Percentiles rank a stretch among this genome's conserved stretches.
Conservation (phyloP, 805 yeast genomes). For the Teunomyces lycoperdinae region DNA sequence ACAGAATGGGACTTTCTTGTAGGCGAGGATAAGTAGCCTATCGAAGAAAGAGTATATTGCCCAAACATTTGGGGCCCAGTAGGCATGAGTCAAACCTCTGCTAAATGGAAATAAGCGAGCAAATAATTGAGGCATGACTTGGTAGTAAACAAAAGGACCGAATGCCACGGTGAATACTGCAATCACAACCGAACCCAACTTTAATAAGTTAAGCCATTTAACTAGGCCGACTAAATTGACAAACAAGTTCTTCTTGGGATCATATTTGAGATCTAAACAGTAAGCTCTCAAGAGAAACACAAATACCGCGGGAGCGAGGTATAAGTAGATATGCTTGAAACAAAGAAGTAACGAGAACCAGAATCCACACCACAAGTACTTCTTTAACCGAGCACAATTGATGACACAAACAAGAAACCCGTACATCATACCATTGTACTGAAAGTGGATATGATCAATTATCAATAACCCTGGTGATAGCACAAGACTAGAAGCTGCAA, state of each 20-base stretch:
- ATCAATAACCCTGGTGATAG: slow-evolving; percentile 88
- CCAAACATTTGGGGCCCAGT: slow-evolving; percentile 99
- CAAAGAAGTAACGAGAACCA: slow-evolving; percentile 77
- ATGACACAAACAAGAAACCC: slow-evolving; percentile 77
- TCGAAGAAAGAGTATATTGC: slow-evolving; percentile 86
- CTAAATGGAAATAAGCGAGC: slow-evolving; percentile 86
- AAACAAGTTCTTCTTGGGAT: slow-evolving; percentile 19
- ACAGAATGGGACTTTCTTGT: slow-evolving; percentile 32
- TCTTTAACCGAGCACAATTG: slow-evolving; percentile 60
- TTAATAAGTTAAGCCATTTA: slow-evolving; percentile 56
- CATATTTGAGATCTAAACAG: slow-evolving; percentile 48
- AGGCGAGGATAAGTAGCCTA: slow-evolving; percentile 55
- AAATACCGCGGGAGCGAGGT: slow-evolving; percentile 92
- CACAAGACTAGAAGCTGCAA: slow-evolving; percentile 76
- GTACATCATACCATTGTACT: slow-evolving; percentile 91
- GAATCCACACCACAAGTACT: slow-evolving; percentile 58
- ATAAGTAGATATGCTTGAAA: slow-evolving; percentile 91
- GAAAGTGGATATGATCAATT: slow-evolving; percentile 95
- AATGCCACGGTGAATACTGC: slow-evolving; percentile 65
- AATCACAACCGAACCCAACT: slow-evolving; percentile 63
- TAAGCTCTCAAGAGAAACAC: slow-evolving; percentile 72
- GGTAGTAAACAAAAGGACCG: slow-evolving; percentile 68
- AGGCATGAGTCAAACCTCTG: slow-evolving; percentile 94
- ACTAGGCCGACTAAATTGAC: slow-evolving; percentile 34
- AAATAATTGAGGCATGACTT: slow-evolving; percentile 62